Evolutionary conservation across 495 filamentous ascomycete genomes (phyloP), one percentile per base, ranked within the genome.

Genomic region (Lasiosphaeria hispida): DNA sequence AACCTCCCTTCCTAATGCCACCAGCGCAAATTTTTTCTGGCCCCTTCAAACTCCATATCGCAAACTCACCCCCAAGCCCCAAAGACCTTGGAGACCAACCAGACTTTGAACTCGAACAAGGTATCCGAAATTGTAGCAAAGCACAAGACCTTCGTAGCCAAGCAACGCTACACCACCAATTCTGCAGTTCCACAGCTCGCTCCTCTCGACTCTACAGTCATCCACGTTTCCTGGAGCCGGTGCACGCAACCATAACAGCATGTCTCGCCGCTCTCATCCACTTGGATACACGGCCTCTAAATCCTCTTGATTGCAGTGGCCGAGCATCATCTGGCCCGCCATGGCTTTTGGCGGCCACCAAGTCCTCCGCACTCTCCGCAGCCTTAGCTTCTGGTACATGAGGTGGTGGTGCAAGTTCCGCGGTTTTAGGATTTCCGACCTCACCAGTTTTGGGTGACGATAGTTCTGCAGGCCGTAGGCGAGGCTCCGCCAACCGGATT

Each of bases 231-330:
- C 55, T 55, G 47, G 55, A 55, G 10, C 61, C 61, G 7, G 57
- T 49, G 38, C 64, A 66, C 10, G 61, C 63, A n/a, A 58, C 59
- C 41, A 57, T 36, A 10, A 68, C 23, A 5, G 61, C 60, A 36
- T 61, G 60, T 38, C 61, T 64, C 0, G 57, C 63, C 11, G 37
- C 52, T 48, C 58, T 61, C 51, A 70, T 49, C 66, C 61, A 70
- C 51, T 39, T 56, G 10, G 52, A 53, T 54, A 68, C 55, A 1
- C 68, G 59, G 15, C 57, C 57, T 44, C 54, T 64, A 50, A 70
- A 51, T 0, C 64, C 52, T 38, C 51, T 51, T 34, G 41, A 8
- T 14, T 57, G 58, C 8, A 37, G 17, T 18, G n/a, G 33, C 8
- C 7, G 19, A 14, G 9, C 33, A 17, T 64, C 42, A n/a, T 14